phyloP scores from a whole-genome alignment of 805 yeast genomes.

The Ogataea saltuana region DNA sequence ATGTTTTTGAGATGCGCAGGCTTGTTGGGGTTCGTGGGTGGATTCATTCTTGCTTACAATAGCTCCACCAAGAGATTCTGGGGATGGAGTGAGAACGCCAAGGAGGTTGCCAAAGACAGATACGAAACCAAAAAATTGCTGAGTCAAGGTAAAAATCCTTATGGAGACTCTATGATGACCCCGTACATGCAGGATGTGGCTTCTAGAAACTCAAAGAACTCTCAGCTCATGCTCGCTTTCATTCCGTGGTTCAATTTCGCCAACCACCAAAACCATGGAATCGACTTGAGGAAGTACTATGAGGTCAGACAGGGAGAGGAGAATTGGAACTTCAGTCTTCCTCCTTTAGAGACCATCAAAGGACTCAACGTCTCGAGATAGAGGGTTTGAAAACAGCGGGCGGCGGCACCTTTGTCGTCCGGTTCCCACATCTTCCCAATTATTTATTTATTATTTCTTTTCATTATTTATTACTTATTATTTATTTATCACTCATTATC shows the following conservation, averaged over 20 bases:
- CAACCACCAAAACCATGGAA: slow-evolving; percentile 80
- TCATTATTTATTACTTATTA: slow-evolving; percentile 14
- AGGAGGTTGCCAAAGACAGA: slow-evolving; percentile 73
- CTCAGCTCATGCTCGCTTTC: slow-evolving; percentile 57
- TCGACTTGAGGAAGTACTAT: slow-evolving; percentile 61
- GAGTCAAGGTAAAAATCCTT: slow-evolving; percentile 65
- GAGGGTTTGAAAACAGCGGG: no score
- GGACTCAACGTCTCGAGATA: slow-evolving; percentile 23
- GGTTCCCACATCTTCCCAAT: no score
- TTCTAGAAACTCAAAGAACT: slow-evolving; percentile 73
- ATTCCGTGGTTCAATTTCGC: slow-evolving; percentile 85
- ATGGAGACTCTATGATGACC: slow-evolving; percentile 59
- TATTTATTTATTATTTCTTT: slow-evolving; percentile 10
- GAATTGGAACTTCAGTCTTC: slow-evolving; percentile 48
- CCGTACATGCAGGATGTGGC: slow-evolving; percentile 74
- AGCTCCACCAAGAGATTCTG: slow-evolving; percentile 70
- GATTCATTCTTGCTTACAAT: slow-evolving; percentile 70
- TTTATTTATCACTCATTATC: slow-evolving; percentile 10
- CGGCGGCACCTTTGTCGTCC: no score
- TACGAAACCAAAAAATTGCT: slow-evolving; percentile 68
- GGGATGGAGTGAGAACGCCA: slow-evolving; percentile 71
- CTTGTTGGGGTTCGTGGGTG: slow-evolving; percentile 66
- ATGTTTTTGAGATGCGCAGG: slow-evolving; percentile 59
- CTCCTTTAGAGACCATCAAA: slow-evolving; percentile 51
- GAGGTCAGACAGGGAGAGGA: slow-evolving; percentile 61